Base-by-base conservation (phyloP, 768 basidiomycete species). In the Lactifluus piperatus region DNA sequence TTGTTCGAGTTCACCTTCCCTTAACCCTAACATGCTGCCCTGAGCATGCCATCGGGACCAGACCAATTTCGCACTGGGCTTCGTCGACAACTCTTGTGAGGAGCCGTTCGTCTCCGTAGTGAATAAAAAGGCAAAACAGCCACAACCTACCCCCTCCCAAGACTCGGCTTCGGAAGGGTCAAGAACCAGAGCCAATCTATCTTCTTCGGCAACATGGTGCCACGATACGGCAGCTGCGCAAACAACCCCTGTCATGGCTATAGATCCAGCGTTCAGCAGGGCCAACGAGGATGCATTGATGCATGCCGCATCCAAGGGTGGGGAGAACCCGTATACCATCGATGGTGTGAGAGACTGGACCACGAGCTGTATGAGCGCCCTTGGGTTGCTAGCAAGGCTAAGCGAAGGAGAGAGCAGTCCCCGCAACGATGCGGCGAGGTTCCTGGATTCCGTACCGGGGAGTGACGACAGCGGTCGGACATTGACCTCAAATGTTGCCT, bases 341-440 rank as follows among this genome's bases (percentile, higher is more conserved):
- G 54, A 59, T 18, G 54, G 69, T 7, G 69, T 68, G 1, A 90
- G 74, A 2, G 79, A 75, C 69, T 93, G 91, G 0, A 87, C 76
- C 1, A 89, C 85, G n/a, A 93, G 75, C 64, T 91, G 90, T 3
- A 91, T 74, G 10, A 90, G 76, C 3, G 86, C 83, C 14, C 91
- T 75, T 8, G 91, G 91, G 58, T 85, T 67, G 49, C 81, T 79
- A 4, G 78, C 74, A 49, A 91, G 79, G n/a, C 90, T 72, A 39
- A 90, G 73, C 0, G 80, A 75, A 5, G 86, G 85, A 14, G 80
- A 71, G 27, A 93, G 70, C 13, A 83, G 74, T 5, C 79, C 71
- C 20, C 81, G 79, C 53, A 93, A 75, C 1, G 74, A 74, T 7
- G 77, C 69, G 0, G 79, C 79, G 37, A 84, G 69, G 0, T 81